These are phyloP conservation scores for Neurospora sp. DNA, from an alignment of 495 filamentous ascomycete species.

Conservation along the genomic window DNA sequence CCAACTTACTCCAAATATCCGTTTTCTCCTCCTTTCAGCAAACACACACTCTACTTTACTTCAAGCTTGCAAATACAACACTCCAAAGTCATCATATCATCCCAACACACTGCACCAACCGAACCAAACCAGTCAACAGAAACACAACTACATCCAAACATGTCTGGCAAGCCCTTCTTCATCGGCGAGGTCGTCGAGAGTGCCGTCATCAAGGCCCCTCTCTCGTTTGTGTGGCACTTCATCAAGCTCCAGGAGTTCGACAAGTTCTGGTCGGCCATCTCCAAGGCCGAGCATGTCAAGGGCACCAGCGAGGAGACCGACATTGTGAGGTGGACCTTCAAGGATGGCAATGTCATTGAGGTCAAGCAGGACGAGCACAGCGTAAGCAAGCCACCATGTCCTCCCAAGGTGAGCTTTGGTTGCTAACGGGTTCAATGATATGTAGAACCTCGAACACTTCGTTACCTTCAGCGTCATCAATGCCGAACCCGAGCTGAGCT, in stretches of 20 bases:
- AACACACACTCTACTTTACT: not conserved
- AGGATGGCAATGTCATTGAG: constrained; percentile 51
- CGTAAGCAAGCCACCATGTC: constrained; percentile 24
- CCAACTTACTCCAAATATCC: not conserved
- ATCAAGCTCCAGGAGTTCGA: constrained; percentile 54
- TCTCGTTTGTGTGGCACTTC: constrained; percentile 55
- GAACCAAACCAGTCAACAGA: not conserved
- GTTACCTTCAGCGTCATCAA: constrained; percentile 61
- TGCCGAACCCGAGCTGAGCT: constrained; percentile 44
- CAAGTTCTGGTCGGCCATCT: constrained; percentile 49
- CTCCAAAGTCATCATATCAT: not conserved
- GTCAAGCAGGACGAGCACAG: constrained; percentile 65
- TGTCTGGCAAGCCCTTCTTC: constrained; percentile 33
- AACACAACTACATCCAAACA: not conserved
- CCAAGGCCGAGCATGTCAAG: constrained; percentile 46
- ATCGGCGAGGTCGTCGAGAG: constrained; percentile 54
- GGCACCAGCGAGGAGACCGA: constrained; percentile 50
- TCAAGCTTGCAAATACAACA: not conserved
- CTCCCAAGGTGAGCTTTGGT: not conserved
- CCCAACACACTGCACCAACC: not conserved
- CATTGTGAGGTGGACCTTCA: constrained; percentile 53
- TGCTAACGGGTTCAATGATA: not conserved
- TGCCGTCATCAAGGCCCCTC: constrained; percentile 50
- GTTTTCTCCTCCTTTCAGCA: not conserved
- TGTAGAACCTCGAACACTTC: constrained; percentile 56